Percentiles rank a stretch among this genome's conserved stretches.
These are phyloP conservation scores for Cyberlindnera subsufficiens DNA, from an alignment of 805 yeast species.

Conservation along the genomic window DNA sequence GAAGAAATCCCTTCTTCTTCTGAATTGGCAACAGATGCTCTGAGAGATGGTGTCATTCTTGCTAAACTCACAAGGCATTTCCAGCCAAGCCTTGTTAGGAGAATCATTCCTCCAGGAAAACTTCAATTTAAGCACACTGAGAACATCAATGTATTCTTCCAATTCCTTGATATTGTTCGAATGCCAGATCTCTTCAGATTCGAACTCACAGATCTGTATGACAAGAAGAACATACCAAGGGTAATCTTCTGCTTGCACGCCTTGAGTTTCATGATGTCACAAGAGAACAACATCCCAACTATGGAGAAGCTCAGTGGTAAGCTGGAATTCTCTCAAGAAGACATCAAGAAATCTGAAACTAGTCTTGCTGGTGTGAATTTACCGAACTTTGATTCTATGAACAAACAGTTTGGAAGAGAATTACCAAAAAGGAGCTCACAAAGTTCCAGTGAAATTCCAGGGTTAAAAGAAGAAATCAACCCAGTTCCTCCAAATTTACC, in stretches of 20 bases:
- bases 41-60: slow-evolving; percentile 79
- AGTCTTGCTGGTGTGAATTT: slow-evolving; percentile 60
- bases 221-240: slow-evolving; percentile 85
- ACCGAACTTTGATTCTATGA: slow-evolving; percentile 68
- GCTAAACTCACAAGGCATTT: slow-evolving; percentile 74
- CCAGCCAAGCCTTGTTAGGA: slow-evolving; percentile 55
- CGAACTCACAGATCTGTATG: slow-evolving; percentile 90
- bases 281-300: slow-evolving; percentile 47
- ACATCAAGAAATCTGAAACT: slow-evolving; percentile 59
- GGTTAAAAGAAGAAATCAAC: not conserved
- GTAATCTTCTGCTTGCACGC: slow-evolving; percentile 94
- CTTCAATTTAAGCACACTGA: slow-evolving; percentile 89
- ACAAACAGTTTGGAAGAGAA: slow-evolving; percentile 32
- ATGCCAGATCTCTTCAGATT: slow-evolving; percentile 87
- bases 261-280: slow-evolving; percentile 63
- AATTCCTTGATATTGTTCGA: slow-evolving; percentile 58
- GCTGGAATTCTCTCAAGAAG: slow-evolving; percentile 59
- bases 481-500: slow-evolving; percentile 1
- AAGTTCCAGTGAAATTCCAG: slow-evolving; percentile 7
- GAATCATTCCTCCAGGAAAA: slow-evolving; percentile 51
- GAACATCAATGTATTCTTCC: slow-evolving; percentile 80
- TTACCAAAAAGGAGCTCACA: slow-evolving; percentile 7
- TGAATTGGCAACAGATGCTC: slow-evolving; percentile 49
- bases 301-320: slow-evolving; percentile 60
- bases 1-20: slow-evolving; percentile 53